These are phyloP conservation scores for Sarocladiaceae sp. DNA, from an alignment of 2,329 filamentous ascomycete genomes.

Conservation along the genomic window DNA sequence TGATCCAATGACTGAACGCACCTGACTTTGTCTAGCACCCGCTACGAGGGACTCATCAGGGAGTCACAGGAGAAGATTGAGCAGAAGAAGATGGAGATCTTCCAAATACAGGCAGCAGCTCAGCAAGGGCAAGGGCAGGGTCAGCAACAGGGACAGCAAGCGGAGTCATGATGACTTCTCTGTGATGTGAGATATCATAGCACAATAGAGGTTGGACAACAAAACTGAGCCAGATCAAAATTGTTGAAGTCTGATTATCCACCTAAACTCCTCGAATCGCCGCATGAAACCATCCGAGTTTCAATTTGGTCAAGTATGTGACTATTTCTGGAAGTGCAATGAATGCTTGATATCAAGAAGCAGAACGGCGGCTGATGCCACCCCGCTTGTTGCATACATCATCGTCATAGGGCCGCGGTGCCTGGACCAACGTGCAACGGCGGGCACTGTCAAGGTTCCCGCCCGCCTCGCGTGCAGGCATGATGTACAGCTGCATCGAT, in stretches of 20 bases:
- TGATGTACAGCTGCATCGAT: not conserved
- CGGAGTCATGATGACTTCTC: too few relatives aligned
- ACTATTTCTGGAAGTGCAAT: too few relatives aligned
- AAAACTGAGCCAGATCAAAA: not conserved
- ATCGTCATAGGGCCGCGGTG: not conserved
- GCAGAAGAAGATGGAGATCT: constrained; percentile 56
- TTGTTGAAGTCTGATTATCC: too few relatives aligned
- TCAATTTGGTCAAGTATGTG: too few relatives aligned
- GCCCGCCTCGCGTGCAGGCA: not conserved
- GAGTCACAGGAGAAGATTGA: constrained; percentile 53
- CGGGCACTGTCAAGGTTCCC: not conserved
- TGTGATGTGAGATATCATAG: too few relatives aligned
- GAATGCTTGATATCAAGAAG: too few relatives aligned
- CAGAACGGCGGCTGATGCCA: too few relatives aligned
- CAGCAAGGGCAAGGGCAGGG: constrained; percentile 28
- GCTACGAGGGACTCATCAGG: constrained; percentile 48
- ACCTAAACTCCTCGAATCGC: too few relatives aligned
- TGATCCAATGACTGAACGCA: not conserved
- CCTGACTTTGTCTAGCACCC: constrained; percentile 22
- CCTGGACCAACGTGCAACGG: not conserved
- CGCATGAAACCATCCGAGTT: too few relatives aligned
- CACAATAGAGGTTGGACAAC: too few relatives aligned
- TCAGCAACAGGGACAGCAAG: not conserved
- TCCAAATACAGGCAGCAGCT: constrained; percentile 48
- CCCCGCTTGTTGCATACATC: not conserved